phyloP scores from a whole-genome alignment of 805 yeast species.

The Yamadazyma takamatsuzukensis region DNA sequence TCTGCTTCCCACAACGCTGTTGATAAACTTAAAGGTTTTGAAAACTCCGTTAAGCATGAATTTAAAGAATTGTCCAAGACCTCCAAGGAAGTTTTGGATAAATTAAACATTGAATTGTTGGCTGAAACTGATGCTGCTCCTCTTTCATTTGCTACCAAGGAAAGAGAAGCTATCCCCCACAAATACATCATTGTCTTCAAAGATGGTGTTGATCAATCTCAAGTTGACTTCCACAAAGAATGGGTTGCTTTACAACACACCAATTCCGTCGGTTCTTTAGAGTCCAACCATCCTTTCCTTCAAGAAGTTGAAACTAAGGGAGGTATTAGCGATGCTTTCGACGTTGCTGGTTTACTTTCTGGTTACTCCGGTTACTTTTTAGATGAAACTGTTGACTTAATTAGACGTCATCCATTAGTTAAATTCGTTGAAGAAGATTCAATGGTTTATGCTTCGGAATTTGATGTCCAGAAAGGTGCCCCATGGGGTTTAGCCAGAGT shows the following conservation, averaged over 20 bases:
- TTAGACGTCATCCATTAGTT: conserved; percentile 62
- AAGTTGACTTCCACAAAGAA: conserved; percentile 60
- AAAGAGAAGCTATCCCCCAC: conserved; percentile 56
- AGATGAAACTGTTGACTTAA: conserved; percentile 66
- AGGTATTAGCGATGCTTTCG: conserved; percentile 60
- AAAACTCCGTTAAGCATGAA: not conserved
- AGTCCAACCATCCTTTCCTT: conserved; percentile 32
- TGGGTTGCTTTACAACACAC: conserved; percentile 58
- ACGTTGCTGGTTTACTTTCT: conserved; percentile 51
- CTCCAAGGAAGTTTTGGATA: conserved; percentile 3
- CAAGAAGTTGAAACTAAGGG: conserved; percentile 33
- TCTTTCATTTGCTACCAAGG: conserved; percentile 37
- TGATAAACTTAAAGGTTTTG: conserved; percentile 3
- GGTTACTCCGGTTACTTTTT: conserved; percentile 90
- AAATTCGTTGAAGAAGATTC: conserved; percentile 76
- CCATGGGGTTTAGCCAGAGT: conserved; percentile 95
- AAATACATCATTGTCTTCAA: conserved; percentile 86
- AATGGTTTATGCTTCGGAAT: conserved; percentile 58
- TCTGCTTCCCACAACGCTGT: conserved; percentile 5
- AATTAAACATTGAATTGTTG: conserved; percentile 7
- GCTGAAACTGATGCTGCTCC: conserved; percentile 35
- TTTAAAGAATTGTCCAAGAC: not conserved
- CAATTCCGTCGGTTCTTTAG: conserved; percentile 33
- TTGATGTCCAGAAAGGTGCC: conserved; percentile 73
- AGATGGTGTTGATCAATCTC: conserved; percentile 51